These are phyloP conservation scores for Coix lacrymajobi DNA, from an alignment of 176 grass and related monocot genomes.

Conservation along the genomic window DNA sequence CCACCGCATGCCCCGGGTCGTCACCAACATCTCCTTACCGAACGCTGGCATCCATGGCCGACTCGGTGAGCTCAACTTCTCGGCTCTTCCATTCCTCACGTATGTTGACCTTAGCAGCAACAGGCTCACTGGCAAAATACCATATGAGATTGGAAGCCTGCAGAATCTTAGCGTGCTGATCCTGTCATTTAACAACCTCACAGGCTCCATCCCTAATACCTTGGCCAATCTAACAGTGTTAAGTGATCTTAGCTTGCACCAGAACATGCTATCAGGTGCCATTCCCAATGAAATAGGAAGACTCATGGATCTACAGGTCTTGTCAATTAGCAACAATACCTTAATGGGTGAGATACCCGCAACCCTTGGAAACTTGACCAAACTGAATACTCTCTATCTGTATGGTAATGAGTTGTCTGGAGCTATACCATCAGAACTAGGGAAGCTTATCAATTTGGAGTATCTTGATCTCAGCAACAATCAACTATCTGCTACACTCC, in stretches of 20 bases:
- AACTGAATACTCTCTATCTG: not conserved
- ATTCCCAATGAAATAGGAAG: conserved; percentile 12
- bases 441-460: not conserved
- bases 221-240: not conserved
- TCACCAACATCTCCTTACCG: not conserved
- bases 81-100: not conserved
- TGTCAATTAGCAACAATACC: not conserved
- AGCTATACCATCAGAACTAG: not conserved
- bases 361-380: not conserved
- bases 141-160: not conserved
- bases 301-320: not conserved
- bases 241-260: not conserved
- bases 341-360: not conserved
- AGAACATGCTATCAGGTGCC: not conserved
- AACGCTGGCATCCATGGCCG: not conserved
- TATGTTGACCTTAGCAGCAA: not conserved
- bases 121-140: not conserved
- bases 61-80: conserved; percentile 16
- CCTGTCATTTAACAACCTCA: not conserved
- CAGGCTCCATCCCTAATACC: conserved; percentile 15
- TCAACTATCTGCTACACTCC: too few relatives aligned
- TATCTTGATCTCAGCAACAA: not conserved
- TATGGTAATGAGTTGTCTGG: not conserved
- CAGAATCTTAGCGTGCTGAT: not conserved
- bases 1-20: not conserved